phyloP scores from a whole-genome alignment of 768 basidiomycete genomes.

The Termitomyces sp. region DNA sequence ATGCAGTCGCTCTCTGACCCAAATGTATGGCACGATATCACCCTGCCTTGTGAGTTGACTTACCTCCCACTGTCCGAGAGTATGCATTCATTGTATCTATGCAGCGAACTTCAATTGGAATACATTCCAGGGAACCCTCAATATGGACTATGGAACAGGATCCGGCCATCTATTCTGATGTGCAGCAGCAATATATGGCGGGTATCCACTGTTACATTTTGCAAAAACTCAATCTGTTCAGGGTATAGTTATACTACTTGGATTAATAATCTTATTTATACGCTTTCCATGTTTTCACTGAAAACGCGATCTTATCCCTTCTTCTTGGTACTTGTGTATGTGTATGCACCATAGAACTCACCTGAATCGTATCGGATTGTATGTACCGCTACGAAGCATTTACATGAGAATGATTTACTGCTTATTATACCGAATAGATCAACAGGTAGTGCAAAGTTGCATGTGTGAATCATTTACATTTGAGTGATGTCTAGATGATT shows the following conservation, averaged over 20 bases:
- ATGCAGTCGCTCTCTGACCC: conserved; percentile 55
- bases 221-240: background rate
- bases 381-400: no score
- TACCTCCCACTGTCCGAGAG: background rate
- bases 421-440: background rate
- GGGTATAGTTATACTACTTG: background rate
- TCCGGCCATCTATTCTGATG: conserved; percentile 17
- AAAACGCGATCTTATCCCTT: background rate
- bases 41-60: conserved; percentile 42
- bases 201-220: conserved; percentile 14
- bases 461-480: no score
- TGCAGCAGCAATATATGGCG: conserved; percentile 20
- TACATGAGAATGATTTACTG: background rate
- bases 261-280: background rate
- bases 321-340: background rate
- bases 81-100: background rate
- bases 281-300: background rate
- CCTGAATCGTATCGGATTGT: background rate
- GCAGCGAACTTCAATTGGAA: conserved; percentile 32
- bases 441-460: background rate
- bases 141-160: conserved; percentile 23
- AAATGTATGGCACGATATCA: conserved; percentile 47
- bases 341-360: background rate
- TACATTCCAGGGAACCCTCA: conserved; percentile 34
- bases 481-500: background rate